Evolutionary conservation across 1,139 yeast genomes (phyloP), one percentile per base, ranked within the genome.

Genomic region (Yamadazyma dushanensis): DNA sequence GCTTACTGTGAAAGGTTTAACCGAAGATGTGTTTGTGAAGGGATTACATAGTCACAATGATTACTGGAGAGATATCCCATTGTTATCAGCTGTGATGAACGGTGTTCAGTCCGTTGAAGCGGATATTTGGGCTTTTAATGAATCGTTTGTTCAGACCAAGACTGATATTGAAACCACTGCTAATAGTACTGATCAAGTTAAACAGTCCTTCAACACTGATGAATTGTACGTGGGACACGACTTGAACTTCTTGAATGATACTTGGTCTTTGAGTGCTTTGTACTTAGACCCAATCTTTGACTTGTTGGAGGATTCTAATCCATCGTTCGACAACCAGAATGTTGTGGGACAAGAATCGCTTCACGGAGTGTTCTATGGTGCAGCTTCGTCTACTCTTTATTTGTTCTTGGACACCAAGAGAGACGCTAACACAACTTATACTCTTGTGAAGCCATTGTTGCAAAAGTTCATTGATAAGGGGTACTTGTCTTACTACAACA

Each of bases 21-120:
- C 78, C 3, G 59, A 73, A 36, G 79, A 76, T 45, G 78, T 77
- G 0, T 57, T 65, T 20, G 59, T 73, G 17, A 66, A 70, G 36
- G 74, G 75, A 8, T 63, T 81, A 16, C 92, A 83, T 50, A 80
- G 88, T 0, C 92, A 83, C 51, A 83, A 83, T 51, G 92, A 83
- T 53, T 84, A 83, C 55, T 80, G 87, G 87, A 64, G 90, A 47
- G 47, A 56, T 3, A 55, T 63, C 3, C 92, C 92, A 1, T 61
- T 83, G 7, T 66, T 76, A 39, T 80, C 79, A 38, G 88, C 88
- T 0, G 54, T 82, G 26, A 60, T 69, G 10, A 55, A 61, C 14
- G 92, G 92, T 1, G 72, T 77, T 14, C 70, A 69, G 35, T 77
- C 85, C 31, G 71, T 83, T 8, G 92, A 83, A 56, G 84, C 85